phyloP scores from a whole-genome alignment of 2,329 filamentous ascomycete species.

The Epichloe gansuensis region DNA sequence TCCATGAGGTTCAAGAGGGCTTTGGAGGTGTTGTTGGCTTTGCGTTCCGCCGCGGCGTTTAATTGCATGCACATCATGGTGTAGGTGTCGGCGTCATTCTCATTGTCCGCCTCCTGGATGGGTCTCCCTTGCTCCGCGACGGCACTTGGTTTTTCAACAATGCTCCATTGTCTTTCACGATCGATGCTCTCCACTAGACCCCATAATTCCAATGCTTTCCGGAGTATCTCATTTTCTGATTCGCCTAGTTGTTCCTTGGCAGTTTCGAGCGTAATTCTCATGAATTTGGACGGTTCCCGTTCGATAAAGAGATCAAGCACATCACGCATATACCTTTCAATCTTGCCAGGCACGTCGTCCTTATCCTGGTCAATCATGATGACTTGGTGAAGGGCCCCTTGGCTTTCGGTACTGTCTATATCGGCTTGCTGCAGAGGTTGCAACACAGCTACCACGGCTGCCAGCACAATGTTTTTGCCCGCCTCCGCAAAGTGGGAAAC shows the following conservation, averaged over 20 bases:
- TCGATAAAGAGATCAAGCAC: conserved; percentile 45
- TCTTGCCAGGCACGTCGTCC: conserved; percentile 45
- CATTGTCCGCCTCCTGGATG: conserved; percentile 35
- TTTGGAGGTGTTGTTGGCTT: conserved; percentile 46
- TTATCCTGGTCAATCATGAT: conserved; percentile 49
- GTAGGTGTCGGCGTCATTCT: conserved; percentile 42
- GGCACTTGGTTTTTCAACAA: conserved; percentile 33
- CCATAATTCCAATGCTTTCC: conserved; percentile 50
- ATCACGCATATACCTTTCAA: conserved; percentile 48
- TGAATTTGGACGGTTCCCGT: conserved; percentile 46
- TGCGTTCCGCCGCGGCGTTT: conserved; percentile 50
- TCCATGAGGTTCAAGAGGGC: conserved; percentile 47
- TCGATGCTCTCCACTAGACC: conserved; percentile 52
- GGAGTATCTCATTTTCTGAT: conserved; percentile 40
- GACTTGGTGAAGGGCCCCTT: conserved; percentile 19
- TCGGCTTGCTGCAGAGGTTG: conserved; percentile 24
- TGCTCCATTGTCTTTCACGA: conserved; percentile 48
- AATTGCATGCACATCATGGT: conserved; percentile 51
- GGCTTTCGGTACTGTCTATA: conserved; percentile 18
- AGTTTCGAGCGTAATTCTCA: conserved; percentile 44
- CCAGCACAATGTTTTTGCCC: conserved; percentile 29
- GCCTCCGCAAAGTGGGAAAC: conserved; percentile 46
- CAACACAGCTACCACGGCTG: conserved; percentile 19
- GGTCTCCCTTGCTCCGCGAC: conserved; percentile 28
- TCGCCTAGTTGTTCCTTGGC: conserved; percentile 33